These are phyloP conservation scores for Ustilago trichophora DNA, from an alignment of 1,284 basidiomycete genomes.

Conservation along the genomic window DNA sequence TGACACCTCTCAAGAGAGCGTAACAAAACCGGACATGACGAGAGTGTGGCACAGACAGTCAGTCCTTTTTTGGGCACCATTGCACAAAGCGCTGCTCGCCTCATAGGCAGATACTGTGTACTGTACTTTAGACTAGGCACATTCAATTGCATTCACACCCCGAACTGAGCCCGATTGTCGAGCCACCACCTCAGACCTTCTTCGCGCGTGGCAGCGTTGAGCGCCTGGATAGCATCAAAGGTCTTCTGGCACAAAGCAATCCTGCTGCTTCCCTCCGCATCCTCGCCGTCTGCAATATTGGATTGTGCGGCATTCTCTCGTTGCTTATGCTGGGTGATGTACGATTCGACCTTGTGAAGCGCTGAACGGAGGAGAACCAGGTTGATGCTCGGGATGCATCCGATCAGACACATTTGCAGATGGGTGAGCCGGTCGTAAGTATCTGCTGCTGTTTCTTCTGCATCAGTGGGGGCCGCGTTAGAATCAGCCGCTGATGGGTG, in stretches of 20 bases:
- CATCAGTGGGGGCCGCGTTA: not conserved
- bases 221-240: constrained; percentile 52
- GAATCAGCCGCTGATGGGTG: constrained; percentile 13
- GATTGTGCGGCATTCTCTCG: not conserved
- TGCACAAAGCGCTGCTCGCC: too few relatives aligned
- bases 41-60: too few relatives aligned
- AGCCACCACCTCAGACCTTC: constrained; percentile 65
- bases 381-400: constrained; percentile 58
- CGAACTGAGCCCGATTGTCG: constrained; percentile 52
- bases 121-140: too few relatives aligned
- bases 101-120: too few relatives aligned
- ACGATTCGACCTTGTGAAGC: constrained; percentile 45
- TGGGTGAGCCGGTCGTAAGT: constrained; percentile 23
- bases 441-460: not conserved
- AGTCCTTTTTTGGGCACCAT: too few relatives aligned
- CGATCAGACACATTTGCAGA: constrained; percentile 47
- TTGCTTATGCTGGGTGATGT: constrained; percentile 39
- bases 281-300: not conserved
- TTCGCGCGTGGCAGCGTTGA: constrained; percentile 60
- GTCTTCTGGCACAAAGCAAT: constrained; percentile 47
- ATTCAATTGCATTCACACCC: too few relatives aligned
- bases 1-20: too few relatives aligned
- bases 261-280: constrained; percentile 14
- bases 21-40: too few relatives aligned
- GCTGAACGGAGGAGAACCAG: constrained; percentile 61